These are phyloP conservation scores for Cyclotella sp. DNA, from an alignment of 108 stramenopile genomes.

Conservation along the genomic window DNA sequence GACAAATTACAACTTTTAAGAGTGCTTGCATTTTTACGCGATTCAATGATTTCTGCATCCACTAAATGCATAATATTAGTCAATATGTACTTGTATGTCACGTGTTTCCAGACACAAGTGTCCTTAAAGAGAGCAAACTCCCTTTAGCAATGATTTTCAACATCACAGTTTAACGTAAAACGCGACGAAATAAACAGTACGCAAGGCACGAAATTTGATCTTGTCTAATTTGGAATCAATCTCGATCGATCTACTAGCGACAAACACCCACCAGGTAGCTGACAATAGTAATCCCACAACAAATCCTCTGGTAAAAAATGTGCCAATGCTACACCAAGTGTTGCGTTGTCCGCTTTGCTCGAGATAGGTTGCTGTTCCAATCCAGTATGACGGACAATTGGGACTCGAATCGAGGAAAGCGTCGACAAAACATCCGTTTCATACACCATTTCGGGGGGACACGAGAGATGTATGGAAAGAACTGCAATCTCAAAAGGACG, in stretches of 20 bases:
- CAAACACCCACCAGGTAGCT: conserved; percentile 48
- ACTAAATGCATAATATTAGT: not conserved
- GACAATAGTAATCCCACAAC: conserved; percentile 47
- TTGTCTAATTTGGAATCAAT: conserved; percentile 37
- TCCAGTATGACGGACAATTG: conserved; percentile 13
- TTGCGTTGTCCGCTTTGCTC: not conserved
- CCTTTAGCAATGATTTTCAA: not conserved
- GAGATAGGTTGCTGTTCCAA: not conserved
- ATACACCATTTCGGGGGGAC: conserved; percentile 29
- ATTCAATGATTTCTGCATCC: not conserved
- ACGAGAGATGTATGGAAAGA: conserved; percentile 42
- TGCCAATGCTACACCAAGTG: conserved; percentile 21
- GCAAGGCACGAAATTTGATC: not conserved
- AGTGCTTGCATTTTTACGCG: not conserved
- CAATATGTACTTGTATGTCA: not conserved
- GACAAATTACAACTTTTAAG: conserved; percentile 46
- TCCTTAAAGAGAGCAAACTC: not conserved
- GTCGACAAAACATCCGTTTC: conserved; percentile 51
- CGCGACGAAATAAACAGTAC: no score
- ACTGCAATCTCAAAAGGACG: conserved; percentile 47
- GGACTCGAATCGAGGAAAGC: conserved; percentile 40
- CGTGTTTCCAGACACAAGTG: not conserved
- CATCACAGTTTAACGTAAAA: not conserved
- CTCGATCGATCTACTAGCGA: conserved; percentile 47
- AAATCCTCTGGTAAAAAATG: conserved; percentile 40